Percentiles rank a stretch among this genome's conserved stretches.
phyloP scores from a whole-genome alignment of 176 grass and related monocot genomes.

The Oropetium thomaeum region DNA sequence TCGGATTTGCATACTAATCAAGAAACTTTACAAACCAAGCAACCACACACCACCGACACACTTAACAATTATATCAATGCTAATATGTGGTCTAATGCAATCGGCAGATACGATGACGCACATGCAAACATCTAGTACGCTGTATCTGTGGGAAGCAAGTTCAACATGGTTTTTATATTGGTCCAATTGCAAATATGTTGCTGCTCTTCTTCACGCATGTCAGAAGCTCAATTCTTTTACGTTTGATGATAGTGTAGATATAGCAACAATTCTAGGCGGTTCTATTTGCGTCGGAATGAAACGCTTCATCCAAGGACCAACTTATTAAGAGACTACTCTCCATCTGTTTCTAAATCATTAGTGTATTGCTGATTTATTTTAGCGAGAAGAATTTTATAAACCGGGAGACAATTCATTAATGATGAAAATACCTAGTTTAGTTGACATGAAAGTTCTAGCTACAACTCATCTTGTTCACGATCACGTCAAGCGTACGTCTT shows the following conservation, averaged over 20 bases:
- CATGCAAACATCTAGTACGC: too few relatives aligned
- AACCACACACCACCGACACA: not conserved
- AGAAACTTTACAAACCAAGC: not conserved
- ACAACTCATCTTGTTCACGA: not conserved
- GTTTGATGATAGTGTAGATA: too few relatives aligned
- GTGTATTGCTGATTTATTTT: too few relatives aligned
- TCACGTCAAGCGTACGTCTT: conserved; percentile 4
- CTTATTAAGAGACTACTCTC: too few relatives aligned
- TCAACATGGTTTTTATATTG: not conserved
- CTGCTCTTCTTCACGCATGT: not conserved
- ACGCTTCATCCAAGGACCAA: not conserved
- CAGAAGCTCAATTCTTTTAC: not conserved
- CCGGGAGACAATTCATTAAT: too few relatives aligned
- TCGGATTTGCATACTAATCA: not conserved
- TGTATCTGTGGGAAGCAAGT: too few relatives aligned
- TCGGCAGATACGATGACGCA: not conserved
- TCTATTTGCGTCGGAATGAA: not conserved
- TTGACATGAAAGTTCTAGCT: not conserved
- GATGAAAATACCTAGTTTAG: too few relatives aligned
- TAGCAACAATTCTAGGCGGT: too few relatives aligned
- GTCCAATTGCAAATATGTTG: not conserved
- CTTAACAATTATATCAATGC: not conserved
- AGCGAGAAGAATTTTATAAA: not conserved
- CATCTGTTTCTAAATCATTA: too few relatives aligned
- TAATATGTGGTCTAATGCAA: not conserved